A percentile compares a stretch with the other conserved stretches of the same genome.
Conservation (phyloP, 2,329 filamentous ascomycete genomes). For the Cadophora malorum region DNA sequence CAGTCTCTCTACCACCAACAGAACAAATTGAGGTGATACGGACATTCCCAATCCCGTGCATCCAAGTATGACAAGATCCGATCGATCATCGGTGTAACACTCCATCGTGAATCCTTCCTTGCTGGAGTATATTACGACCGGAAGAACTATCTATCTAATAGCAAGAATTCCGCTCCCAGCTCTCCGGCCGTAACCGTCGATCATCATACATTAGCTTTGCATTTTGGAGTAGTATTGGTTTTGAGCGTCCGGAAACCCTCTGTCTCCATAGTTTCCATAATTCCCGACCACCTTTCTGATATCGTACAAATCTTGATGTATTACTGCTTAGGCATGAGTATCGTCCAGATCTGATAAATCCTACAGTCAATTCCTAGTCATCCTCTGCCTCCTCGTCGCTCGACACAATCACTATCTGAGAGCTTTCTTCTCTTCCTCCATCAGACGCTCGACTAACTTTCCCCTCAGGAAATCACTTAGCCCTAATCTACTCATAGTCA, state of each 20-base stretch:
- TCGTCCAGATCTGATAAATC: background rate
- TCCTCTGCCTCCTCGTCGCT: background rate
- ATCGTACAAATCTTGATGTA: background rate
- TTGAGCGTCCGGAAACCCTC: background rate
- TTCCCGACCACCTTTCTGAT: background rate
- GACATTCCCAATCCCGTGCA: background rate
- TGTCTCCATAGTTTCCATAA: background rate
- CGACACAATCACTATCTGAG: background rate
- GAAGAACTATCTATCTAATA: background rate
- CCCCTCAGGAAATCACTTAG: constrained; percentile 60
- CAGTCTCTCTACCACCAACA: background rate
- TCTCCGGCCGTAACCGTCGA: constrained; percentile 4
- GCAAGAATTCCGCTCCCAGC: background rate
- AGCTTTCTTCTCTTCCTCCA: constrained; percentile 54
- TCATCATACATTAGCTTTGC: background rate
- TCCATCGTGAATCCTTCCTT: background rate
- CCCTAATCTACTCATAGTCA: constrained; percentile 53
- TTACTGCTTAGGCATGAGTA: background rate
- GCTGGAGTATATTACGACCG: background rate
- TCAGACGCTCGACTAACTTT: constrained; percentile 60
- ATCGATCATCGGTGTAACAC: constrained; percentile 18
- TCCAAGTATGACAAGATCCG: constrained; percentile 6
- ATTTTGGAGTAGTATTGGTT: background rate
- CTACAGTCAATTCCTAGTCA: background rate
- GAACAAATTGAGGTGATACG: background rate